phyloP scores from a whole-genome alignment of 2,329 filamentous ascomycete species.

The Alternaria alternata region DNA sequence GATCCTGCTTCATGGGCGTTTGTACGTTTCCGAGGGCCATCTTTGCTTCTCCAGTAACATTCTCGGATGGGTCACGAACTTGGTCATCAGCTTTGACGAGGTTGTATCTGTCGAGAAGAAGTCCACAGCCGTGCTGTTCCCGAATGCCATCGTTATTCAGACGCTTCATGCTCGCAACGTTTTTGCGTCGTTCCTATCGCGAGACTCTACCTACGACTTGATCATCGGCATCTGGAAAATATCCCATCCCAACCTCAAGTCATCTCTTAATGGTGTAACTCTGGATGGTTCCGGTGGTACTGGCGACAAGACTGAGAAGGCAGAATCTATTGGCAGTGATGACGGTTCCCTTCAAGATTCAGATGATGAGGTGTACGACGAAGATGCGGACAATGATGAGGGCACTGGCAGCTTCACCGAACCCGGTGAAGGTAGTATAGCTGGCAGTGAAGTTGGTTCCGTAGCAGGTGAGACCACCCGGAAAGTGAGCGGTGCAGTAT shows the following conservation, averaged over 20 bases:
- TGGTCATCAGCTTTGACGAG: slow-evolving; percentile 98
- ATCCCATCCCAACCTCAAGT: slow-evolving; percentile 89
- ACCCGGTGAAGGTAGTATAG: slow-evolving; percentile 61
- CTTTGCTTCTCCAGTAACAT: slow-evolving; percentile 99
- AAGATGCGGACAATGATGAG: slow-evolving; percentile 79
- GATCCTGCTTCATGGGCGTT: slow-evolving; percentile 88
- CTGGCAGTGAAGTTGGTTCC: slow-evolving; percentile 60
- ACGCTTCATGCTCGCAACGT: slow-evolving; percentile 94
- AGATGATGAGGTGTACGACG: slow-evolving; percentile 79
- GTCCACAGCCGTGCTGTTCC: slow-evolving; percentile 93
- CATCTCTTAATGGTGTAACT: slow-evolving; percentile 86
- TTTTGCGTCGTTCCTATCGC: slow-evolving; percentile 92
- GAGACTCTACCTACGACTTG: slow-evolving; percentile 95
- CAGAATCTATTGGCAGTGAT: slow-evolving; percentile 65
- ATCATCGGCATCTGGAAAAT: slow-evolving; percentile 99
- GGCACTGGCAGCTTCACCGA: slow-evolving; percentile 70
- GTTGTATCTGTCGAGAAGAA: slow-evolving; percentile 97
- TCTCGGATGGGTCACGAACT: slow-evolving; percentile 94
- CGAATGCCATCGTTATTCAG: slow-evolving; percentile 96
- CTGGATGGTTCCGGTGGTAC: slow-evolving; percentile 73
- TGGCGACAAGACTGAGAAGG: slow-evolving; percentile 91
- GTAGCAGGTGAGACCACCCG: slow-evolving; percentile 66
- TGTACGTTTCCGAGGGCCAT: slow-evolving; percentile 97
- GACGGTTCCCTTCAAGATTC: slow-evolving; percentile 67
- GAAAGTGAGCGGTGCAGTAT: slow-evolving; percentile 71